Evolutionary conservation across 441 rosid species (phyloP), one percentile per base, ranked within the genome.

Genomic region (Brassica hybrid): DNA sequence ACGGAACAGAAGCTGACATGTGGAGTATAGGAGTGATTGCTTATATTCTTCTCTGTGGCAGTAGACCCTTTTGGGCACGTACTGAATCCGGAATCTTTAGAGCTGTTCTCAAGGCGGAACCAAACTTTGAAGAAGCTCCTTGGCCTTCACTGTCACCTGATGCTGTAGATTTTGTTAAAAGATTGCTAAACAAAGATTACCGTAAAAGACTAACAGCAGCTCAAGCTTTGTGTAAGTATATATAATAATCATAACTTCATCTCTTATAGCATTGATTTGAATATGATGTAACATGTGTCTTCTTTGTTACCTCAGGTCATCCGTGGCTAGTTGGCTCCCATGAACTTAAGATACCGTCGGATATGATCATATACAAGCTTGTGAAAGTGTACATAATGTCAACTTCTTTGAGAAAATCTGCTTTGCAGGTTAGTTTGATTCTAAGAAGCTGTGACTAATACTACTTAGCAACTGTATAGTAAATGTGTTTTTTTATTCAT

Each of bases 21-120:
- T 92, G 97, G 97, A 92, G 97, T 76, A 82, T 92, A 21, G 97
- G 97, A 77, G 97, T 92, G 60, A 88, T 92, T 68, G 93, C 94
- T 67, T 92, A 92, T 77, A 92, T 92, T 74, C 89, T 92, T 76
- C 87, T 92, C 12, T 90, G 94, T 60, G 97, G 97, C 6, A 92
- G 97, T 52, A 85, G 97, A 14, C 97, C 97, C 54, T 92, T 90
- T 85, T 92, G 97, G 97, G 93, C 97, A 0, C 88, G 93, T n/a
- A 85, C 97, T 27, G 97, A 92, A 79, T 92, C 97, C 50, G 94
- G 94, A 64, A 90, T 90, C 74, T 90, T 92, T 74, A 84, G 91
- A 50, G 86, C 94, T 13, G 92, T 92, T 65, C 90, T 92, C 14
- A 90, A 90, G 83, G 91, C 94, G 12, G 94, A 92, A 72, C 97